Conservation (phyloP, 2,329 filamentous ascomycete species). For the Fusarium hostae region DNA sequence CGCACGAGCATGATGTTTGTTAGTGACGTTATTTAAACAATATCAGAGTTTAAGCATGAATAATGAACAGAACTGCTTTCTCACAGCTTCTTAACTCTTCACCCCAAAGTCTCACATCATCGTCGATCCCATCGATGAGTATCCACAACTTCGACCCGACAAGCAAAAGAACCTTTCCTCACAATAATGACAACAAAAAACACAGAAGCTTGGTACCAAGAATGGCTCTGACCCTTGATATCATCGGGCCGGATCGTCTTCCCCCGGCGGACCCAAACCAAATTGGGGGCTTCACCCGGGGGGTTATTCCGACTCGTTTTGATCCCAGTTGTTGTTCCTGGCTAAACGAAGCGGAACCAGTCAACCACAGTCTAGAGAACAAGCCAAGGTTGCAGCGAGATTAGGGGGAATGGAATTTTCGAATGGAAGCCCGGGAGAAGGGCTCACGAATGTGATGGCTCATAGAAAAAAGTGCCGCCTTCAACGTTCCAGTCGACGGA, state of each 20-base stretch:
- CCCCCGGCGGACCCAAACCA: conserved; percentile 39
- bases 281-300: conserved; percentile 30
- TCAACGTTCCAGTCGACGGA: conserved; percentile 9
- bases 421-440: conserved; percentile 30
- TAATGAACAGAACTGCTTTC: neutral
- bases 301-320: conserved; percentile 8
- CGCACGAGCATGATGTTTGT: conserved; percentile 20
- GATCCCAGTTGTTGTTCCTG: conserved; percentile 32
- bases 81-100: neutral
- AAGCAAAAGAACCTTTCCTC: conserved; percentile 33
- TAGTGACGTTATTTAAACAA: conserved; percentile 14
- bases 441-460: conserved; percentile 4
- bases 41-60: neutral
- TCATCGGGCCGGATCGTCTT: conserved; percentile 46
- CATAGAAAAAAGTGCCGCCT: neutral
- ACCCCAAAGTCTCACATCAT: neutral
- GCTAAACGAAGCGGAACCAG: conserved; percentile 32
- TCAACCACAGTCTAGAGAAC: conserved; percentile 1
- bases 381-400: conserved; percentile 13
- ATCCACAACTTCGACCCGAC: conserved; percentile 28
- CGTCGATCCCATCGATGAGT: conserved; percentile 20
- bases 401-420: conserved; percentile 15
- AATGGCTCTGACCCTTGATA: conserved; percentile 40
- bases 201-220: conserved; percentile 38
- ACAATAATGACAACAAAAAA: conserved; percentile 25